Percentiles rank a stretch among this genome's conserved stretches.
These are phyloP conservation scores for Cryphonectria naterciae DNA, from an alignment of 2,329 filamentous ascomycete genomes.

Conservation along the genomic window DNA sequence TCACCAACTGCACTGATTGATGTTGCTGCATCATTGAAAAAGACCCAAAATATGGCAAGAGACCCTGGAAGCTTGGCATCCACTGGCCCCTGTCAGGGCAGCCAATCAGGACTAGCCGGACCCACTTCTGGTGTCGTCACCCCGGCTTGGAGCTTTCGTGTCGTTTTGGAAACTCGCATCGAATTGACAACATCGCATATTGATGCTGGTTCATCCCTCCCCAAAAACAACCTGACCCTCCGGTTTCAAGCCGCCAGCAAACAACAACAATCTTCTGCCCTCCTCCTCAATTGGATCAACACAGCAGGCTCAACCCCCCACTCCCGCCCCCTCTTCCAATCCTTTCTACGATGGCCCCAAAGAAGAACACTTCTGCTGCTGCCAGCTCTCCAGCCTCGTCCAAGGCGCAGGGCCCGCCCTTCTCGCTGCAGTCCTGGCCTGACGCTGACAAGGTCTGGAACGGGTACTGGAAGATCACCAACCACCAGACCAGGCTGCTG, in stretches of 20 bases:
- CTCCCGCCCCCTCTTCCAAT: background rate
- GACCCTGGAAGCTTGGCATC: conserved; percentile 15
- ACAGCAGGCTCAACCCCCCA: background rate
- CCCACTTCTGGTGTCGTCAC: conserved; percentile 15
- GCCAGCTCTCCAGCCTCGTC: conserved; percentile 10
- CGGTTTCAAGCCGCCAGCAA: background rate
- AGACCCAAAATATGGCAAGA: no score
- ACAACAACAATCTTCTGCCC: background rate
- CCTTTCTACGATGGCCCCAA: conserved; percentile 23
- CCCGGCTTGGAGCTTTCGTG: conserved; percentile 26
- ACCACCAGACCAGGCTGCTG: conserved; percentile 89
- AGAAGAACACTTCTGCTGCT: conserved; percentile 24
- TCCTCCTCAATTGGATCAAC: background rate
- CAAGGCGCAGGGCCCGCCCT: background rate
- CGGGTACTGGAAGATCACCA: conserved; percentile 79
- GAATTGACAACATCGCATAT: conserved; percentile 9
- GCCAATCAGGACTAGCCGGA: conserved; percentile 18
- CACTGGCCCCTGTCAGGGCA: background rate
- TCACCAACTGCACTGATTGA: background rate
- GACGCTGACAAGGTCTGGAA: conserved; percentile 56
- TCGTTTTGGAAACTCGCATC: conserved; percentile 25
- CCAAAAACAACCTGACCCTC: background rate
- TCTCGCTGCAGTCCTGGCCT: conserved; percentile 1
- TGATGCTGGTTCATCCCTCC: background rate
- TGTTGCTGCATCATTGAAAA: background rate